Evolutionary conservation across 2,329 filamentous ascomycete genomes (phyloP).

Genomic region (Diaporthe velutina): DNA sequence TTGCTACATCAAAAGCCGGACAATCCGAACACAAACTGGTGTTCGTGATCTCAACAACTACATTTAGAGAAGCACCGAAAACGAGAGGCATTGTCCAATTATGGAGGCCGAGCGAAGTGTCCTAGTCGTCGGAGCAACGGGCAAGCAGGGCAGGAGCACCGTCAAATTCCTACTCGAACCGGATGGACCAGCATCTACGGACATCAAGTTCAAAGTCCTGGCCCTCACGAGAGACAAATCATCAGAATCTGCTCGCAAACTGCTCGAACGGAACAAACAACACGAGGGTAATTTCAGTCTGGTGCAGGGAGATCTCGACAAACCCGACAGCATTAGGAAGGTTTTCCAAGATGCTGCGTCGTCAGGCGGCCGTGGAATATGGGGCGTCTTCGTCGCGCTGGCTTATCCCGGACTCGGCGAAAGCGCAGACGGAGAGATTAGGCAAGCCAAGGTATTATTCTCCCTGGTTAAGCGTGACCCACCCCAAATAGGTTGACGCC

Average conservation of each 20-base stretch:
- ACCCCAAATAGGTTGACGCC: neutral
- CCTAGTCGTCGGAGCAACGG: conserved; percentile 3
- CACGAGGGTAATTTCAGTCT: neutral
- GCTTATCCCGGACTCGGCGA: conserved; percentile 16
- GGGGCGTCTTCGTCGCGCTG: conserved; percentile 6
- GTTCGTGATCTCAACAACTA: neutral
- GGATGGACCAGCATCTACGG: neutral
- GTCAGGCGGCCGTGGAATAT: neutral
- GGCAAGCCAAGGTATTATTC: neutral
- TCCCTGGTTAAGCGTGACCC: accelerated
- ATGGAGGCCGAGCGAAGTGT: neutral
- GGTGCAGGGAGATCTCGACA: neutral
- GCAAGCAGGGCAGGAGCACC: neutral
- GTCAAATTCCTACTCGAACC: neutral
- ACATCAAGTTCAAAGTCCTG: neutral
- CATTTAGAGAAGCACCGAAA: neutral
- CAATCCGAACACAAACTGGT: neutral
- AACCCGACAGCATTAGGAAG: neutral
- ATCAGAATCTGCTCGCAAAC: neutral
- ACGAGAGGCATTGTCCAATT: accelerated
- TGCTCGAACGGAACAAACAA: neutral
- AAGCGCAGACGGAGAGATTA: neutral
- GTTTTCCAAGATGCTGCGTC: neutral
- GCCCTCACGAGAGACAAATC: neutral
- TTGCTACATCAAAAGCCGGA: neutral